Base-by-base conservation (phyloP, 2,329 filamentous ascomycete genomes). In the Bipolaris gigantea region DNA sequence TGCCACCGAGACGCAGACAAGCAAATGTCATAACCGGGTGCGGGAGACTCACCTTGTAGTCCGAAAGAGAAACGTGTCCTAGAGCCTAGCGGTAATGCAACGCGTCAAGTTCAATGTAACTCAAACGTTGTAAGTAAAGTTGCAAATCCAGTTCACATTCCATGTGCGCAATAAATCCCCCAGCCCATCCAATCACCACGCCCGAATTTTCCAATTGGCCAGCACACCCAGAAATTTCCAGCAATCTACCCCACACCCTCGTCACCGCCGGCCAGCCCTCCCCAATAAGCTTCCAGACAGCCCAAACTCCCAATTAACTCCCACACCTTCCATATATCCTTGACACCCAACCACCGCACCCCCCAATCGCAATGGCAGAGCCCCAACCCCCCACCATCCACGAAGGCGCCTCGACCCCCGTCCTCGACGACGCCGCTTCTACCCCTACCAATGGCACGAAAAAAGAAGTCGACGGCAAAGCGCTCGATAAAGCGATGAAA, bases 401-500 rank as follows among this genome's bases (percentile, higher is more conserved):
- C 58, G 84, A 88, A 72, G 86, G 85, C 69, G 83, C 83, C 55
- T 80, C 82, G 27, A 77, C 80, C 41, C 64, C 72, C 2, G 27
- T 10, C 27, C 27, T 30, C 10, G 10, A 30, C 10, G 69, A 67
- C 73, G 4, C 70, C 78, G 25, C 25, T 16, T 76, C 77, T 5
- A 88, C 90, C 76, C 86, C 78, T 50, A 79, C 82, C 27, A 68
- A 74, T 16, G 68, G 75, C 2, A 74, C 77, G 42, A 81, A 82
- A 66, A 81, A 83, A 58, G 79, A 86, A 58, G 83, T 89, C 62
- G 88, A 92, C 71, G 78, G 84, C 48, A 87, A 87, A 56, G 89
- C 89, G 60, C 81, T 89, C 47, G 85, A 80, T 66, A 86, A 89
- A 70, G 89, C 89, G 23, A 88, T 91, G 81, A 84, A 86, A 77